Conservation (phyloP, 2,329 filamentous ascomycete species). For the Fusarium sacchari region DNA sequence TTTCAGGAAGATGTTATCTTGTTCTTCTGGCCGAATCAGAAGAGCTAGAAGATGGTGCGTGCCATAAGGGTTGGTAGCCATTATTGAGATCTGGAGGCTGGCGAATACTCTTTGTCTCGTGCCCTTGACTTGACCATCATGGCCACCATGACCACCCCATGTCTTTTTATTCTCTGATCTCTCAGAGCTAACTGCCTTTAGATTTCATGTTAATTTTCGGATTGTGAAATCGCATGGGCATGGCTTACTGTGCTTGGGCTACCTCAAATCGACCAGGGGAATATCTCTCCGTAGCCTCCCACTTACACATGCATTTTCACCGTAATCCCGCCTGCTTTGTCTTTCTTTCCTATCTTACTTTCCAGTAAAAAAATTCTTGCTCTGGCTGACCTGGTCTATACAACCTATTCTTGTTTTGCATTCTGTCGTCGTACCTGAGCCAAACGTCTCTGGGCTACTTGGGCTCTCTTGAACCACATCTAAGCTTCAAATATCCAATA, state of each 20-base stretch:
- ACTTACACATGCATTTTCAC: not conserved
- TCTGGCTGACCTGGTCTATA: not conserved
- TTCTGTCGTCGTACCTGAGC: not conserved
- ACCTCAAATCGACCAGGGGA: not conserved
- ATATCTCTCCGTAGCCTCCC: not conserved
- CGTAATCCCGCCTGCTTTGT: not conserved
- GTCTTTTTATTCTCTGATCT: not conserved
- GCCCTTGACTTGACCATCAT: not conserved
- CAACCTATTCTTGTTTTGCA: not conserved
- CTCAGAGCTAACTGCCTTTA: not conserved
- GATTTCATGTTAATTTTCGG: not conserved
- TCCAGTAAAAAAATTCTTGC: not conserved
- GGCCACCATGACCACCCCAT: not conserved
- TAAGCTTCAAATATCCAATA: not conserved
- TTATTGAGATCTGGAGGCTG: not conserved
- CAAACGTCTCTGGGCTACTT: slow-evolving; percentile 4
- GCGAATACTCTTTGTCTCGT: not conserved
- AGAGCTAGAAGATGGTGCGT: not conserved
- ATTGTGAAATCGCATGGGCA: not conserved
- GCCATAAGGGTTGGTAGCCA: not conserved
- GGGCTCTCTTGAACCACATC: not conserved
- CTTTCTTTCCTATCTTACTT: not conserved
- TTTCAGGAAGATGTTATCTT: not conserved
- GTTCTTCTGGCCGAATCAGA: slow-evolving; percentile 8
- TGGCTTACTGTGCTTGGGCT: not conserved